phyloP scores from a whole-genome alignment of 257 asterid genomes.

The Datura wrightii region DNA sequence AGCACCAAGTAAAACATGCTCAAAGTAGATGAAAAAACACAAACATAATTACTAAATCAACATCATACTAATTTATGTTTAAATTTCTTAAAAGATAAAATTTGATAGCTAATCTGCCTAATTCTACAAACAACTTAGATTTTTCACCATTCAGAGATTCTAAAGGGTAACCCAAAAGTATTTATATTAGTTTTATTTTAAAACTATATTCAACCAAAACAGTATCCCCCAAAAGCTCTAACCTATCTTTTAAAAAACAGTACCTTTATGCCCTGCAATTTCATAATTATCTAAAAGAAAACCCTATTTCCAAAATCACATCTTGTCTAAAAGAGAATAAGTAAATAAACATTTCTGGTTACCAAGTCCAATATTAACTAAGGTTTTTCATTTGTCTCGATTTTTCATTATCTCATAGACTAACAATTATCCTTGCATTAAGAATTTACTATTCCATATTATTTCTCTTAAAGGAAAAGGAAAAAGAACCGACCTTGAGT shows the following conservation, averaged over 20 bases:
- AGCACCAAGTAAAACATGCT: neutral
- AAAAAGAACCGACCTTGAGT: constrained; percentile 54
- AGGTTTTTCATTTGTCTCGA: neutral
- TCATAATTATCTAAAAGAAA: neutral
- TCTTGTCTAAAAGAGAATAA: neutral
- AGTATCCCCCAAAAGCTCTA: neutral
- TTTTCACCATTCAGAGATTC: constrained; percentile 13
- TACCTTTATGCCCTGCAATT: neutral
- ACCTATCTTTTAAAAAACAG: neutral
- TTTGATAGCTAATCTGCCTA: neutral
- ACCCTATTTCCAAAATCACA: neutral
- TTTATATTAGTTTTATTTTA: no score
- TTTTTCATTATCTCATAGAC: neutral
- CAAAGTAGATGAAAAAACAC: neutral
- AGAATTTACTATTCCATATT: neutral
- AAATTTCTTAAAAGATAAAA: neutral
- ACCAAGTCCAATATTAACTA: neutral
- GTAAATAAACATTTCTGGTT: neutral
- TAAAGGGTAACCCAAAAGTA: neutral
- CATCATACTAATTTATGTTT: neutral
- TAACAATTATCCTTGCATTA: neutral
- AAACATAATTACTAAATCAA: neutral
- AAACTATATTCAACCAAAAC: neutral
- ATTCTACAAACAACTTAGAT: neutral
- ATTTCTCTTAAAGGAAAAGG: neutral